Conservation (phyloP, 2,329 filamentous ascomycete species). For the Beauveria medogensis region DNA sequence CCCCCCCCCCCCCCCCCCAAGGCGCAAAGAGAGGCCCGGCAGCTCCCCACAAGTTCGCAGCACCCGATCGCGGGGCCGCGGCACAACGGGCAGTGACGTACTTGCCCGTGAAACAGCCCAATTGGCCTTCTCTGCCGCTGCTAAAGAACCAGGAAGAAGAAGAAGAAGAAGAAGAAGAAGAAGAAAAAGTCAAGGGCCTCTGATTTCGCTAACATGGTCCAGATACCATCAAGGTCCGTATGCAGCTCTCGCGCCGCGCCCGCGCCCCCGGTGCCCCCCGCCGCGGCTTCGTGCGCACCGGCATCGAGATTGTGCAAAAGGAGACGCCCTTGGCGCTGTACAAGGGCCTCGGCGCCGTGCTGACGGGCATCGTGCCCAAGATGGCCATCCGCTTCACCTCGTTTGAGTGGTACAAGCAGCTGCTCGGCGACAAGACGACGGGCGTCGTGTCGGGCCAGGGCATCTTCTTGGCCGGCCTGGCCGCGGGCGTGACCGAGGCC, state of each 20-base stretch:
- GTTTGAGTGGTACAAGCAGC: slow-evolving; percentile 90
- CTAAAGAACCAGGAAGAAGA: slow-evolving; percentile 1
- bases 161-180: slow-evolving; percentile 4
- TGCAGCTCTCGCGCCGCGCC: slow-evolving; percentile 90
- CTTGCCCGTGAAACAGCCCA: not conserved
- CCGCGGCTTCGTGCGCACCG: slow-evolving; percentile 82
- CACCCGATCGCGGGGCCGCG: slow-evolving; percentile 2
- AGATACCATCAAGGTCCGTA: slow-evolving; percentile 98
- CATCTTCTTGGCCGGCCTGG: slow-evolving; percentile 71
- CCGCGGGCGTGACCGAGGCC: slow-evolving; percentile 91
- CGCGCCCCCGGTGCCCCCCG: slow-evolving; percentile 74
- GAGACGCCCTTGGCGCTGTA: slow-evolving; percentile 92
- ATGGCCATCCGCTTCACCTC: slow-evolving; percentile 99
- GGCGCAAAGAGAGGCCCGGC: not conserved
- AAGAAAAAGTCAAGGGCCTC: not conserved
- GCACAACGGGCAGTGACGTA: slow-evolving; percentile 3
- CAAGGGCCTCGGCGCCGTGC: slow-evolving; percentile 93
- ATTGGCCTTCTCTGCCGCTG: not conserved
- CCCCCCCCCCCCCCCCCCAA: not conserved
- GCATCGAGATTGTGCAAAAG: slow-evolving; percentile 74
- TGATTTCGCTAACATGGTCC: slow-evolving; percentile 10
- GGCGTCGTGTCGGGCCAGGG: slow-evolving; percentile 61
- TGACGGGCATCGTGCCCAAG: slow-evolving; percentile 95
- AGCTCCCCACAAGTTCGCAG: slow-evolving; percentile 4
- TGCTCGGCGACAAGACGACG: slow-evolving; percentile 60